Percentiles rank a stretch among this genome's conserved stretches.
These are phyloP conservation scores for Pyricularia sp. DNA, from an alignment of 2,329 filamentous ascomycete genomes.

Conservation along the genomic window DNA sequence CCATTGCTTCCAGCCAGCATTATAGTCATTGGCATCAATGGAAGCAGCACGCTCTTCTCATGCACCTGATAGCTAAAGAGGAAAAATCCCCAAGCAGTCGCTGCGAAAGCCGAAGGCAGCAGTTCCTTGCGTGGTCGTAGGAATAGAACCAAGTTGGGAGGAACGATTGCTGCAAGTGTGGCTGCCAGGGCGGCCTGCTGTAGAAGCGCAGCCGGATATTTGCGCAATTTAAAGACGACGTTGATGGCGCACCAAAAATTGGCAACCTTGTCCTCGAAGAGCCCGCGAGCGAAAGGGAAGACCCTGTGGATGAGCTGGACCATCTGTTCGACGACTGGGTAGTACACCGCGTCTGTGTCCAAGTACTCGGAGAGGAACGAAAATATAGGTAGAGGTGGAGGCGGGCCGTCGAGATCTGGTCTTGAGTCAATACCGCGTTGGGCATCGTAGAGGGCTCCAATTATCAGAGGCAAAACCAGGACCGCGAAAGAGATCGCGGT, in stretches of 20 bases:
- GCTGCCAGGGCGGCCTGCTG: conserved; percentile 62
- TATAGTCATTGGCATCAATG: conserved; percentile 84
- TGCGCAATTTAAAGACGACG: conserved; percentile 72
- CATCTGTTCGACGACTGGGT: conserved; percentile 63
- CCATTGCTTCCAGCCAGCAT: conserved; percentile 69
- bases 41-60: conserved; percentile 90
- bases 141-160: conserved; percentile 70
- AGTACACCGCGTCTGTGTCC: conserved; percentile 55
- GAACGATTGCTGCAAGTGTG: conserved; percentile 64
- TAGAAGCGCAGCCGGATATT: conserved; percentile 57
- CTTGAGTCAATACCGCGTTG: conserved; percentile 47
- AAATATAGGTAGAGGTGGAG: conserved; percentile 50
- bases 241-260: conserved; percentile 96
- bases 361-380: conserved; percentile 43
- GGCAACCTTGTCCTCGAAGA: conserved; percentile 98
- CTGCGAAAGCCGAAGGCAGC: conserved; percentile 66
- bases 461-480: conserved; percentile 61
- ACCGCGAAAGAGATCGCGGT: conserved; percentile 63
- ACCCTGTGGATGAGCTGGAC: conserved; percentile 81
- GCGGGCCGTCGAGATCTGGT: conserved; percentile 42
- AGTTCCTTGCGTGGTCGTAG: conserved; percentile 63
- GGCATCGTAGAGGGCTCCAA: conserved; percentile 57
- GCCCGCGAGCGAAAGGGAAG: conserved; percentile 86
- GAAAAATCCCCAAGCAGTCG: conserved; percentile 93
- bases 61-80: conserved; percentile 97